These are phyloP conservation scores for Dothideomycetidae sp. DNA, from an alignment of 2,329 filamentous ascomycete genomes.

Conservation along the genomic window DNA sequence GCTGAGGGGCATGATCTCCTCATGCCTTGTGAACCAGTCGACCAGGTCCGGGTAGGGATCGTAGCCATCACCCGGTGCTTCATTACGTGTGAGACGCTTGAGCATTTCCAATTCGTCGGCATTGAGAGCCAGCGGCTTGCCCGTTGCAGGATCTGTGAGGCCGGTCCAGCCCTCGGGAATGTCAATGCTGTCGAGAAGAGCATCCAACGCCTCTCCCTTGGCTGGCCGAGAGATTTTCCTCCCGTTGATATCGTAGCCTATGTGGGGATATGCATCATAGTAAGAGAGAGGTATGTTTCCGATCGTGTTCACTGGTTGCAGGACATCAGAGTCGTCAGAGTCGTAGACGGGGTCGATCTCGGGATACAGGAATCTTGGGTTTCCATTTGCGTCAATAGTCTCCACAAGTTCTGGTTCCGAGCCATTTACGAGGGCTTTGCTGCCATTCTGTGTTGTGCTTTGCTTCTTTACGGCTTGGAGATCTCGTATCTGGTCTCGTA, in stretches of 20 bases:
- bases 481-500: conserved; percentile 31
- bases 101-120: conserved; percentile 80
- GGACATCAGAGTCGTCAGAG: conserved; percentile 81
- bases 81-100: conserved; percentile 75
- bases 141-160: conserved; percentile 82
- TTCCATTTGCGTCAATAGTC: conserved; percentile 76
- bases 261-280: conserved; percentile 95
- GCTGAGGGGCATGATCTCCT: conserved; percentile 85
- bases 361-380: conserved; percentile 77
- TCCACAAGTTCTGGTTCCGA: conserved; percentile 40
- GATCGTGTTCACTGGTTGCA: conserved; percentile 74
- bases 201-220: conserved; percentile 83
- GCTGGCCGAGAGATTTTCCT: conserved; percentile 96
- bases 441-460: conserved; percentile 7
- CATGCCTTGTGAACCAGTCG: conserved; percentile 80
- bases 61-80: conserved; percentile 74
- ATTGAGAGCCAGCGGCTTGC: conserved; percentile 77
- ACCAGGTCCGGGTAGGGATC: conserved; percentile 88
- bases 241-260: conserved; percentile 97
- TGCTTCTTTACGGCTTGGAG: conserved; percentile 18
- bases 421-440: conserved; percentile 2
- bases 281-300: conserved; percentile 87
- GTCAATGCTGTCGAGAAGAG: conserved; percentile 88
- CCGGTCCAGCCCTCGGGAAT: conserved; percentile 96
- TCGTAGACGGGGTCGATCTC: conserved; percentile 94